Evolutionary conservation across 345 rosid genomes (phyloP).

Genomic region (Mallotus nudiflorus): DNA sequence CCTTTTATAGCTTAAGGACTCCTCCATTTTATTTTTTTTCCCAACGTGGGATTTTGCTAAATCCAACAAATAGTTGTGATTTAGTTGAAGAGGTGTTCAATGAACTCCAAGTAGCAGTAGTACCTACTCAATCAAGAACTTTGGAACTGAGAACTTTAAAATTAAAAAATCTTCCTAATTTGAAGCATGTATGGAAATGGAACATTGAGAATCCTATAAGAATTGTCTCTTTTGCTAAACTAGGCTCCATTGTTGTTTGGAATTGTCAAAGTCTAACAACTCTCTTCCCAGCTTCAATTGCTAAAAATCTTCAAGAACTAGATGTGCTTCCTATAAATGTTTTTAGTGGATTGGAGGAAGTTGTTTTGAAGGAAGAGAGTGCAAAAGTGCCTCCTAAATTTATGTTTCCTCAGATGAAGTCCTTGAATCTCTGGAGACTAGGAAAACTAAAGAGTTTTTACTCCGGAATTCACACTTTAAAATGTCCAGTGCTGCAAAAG

Average conservation of each 20-base stretch:
- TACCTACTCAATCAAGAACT: neutral
- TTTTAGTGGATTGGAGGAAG: constrained; percentile 21
- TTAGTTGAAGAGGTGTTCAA: constrained; percentile 20
- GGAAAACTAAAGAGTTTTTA: constrained; percentile 14
- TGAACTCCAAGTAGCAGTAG: neutral
- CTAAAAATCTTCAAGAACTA: constrained; percentile 4
- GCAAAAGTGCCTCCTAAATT: neutral
- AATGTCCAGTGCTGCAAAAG: too few species aligned
- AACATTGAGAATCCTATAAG: constrained; percentile 5
- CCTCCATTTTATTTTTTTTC: too few species aligned
- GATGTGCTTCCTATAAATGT: too few species aligned
- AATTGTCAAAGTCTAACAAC: constrained; percentile 14
- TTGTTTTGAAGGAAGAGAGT: constrained; percentile 18
- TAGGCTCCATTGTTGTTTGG: neutral
- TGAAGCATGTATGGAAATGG: constrained; percentile 22
- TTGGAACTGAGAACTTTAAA: neutral
- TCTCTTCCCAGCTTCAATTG: too few species aligned
- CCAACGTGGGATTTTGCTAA: too few species aligned
- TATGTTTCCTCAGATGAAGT: constrained; percentile 17
- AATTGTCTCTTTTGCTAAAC: constrained; percentile 3
- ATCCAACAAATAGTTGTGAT: too few species aligned
- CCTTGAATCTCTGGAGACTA: neutral
- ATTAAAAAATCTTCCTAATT: neutral
- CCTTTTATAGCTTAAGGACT: too few species aligned
- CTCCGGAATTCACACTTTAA: constrained; percentile 3